Evolutionary conservation across 2,329 filamentous ascomycete genomes (phyloP).

Genomic region (Microthyrium microscopicum): DNA sequence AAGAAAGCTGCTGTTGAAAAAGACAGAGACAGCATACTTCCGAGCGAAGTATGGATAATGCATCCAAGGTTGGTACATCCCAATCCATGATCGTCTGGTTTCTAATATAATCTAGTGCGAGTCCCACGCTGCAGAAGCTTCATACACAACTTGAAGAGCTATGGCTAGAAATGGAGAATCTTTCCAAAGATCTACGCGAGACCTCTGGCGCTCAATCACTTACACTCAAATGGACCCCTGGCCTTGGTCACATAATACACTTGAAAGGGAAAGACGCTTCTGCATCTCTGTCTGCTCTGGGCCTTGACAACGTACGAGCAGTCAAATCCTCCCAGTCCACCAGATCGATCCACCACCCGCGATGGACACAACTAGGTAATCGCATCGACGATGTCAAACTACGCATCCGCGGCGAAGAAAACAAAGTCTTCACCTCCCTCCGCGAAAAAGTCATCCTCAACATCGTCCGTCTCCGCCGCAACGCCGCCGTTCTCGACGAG

Average conservation of each 20-base stretch:
- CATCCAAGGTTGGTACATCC: slow-evolving; percentile 25
- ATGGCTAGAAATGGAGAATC: slow-evolving; percentile 37
- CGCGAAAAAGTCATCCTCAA: slow-evolving; percentile 63
- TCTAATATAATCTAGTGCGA: slow-evolving; percentile 35
- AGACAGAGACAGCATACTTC: slow-evolving; percentile 2
- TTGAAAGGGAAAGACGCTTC: slow-evolving; percentile 62
- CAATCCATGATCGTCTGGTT: background rate
- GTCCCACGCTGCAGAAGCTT: slow-evolving; percentile 43
- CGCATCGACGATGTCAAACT: slow-evolving; percentile 61
- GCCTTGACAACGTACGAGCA: slow-evolving; percentile 31
- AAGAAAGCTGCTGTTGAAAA: slow-evolving; percentile 13
- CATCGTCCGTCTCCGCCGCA: slow-evolving; percentile 71
- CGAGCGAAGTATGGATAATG: slow-evolving; percentile 37
- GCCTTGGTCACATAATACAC: slow-evolving; percentile 78
- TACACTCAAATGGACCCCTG: slow-evolving; percentile 71
- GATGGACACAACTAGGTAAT: slow-evolving; percentile 71
- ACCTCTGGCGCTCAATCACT: slow-evolving; percentile 42
- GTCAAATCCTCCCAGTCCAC: slow-evolving; percentile 73
- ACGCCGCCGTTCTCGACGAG: slow-evolving; percentile 83
- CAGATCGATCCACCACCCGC: slow-evolving; percentile 63
- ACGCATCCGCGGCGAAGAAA: slow-evolving; percentile 71
- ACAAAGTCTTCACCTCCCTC: slow-evolving; percentile 58
- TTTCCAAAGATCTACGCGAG: slow-evolving; percentile 46
- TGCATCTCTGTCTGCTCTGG: slow-evolving; percentile 23
- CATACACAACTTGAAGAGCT: slow-evolving; percentile 51